phyloP scores from a whole-genome alignment of 106 monocot genomes.

The Phalaenopsis equestris region DNA sequence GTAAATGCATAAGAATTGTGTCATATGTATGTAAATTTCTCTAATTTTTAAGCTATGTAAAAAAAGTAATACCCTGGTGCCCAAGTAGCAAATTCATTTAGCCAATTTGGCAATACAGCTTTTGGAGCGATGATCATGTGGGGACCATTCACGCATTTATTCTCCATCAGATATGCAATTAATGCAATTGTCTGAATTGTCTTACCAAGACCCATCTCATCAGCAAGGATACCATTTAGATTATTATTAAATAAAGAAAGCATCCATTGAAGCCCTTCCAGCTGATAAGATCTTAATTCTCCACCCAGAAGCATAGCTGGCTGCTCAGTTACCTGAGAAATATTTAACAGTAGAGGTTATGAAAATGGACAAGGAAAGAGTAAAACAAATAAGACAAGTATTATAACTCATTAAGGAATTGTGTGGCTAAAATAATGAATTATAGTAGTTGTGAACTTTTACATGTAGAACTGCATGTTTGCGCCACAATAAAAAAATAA shows the following conservation, averaged over 20 bases:
- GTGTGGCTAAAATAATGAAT: background rate
- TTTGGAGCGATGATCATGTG: conserved; percentile 96
- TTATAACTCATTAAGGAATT: background rate
- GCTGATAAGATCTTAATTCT: conserved; percentile 81
- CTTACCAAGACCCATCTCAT: conserved; percentile 99
- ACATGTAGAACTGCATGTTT: too few relatives aligned
- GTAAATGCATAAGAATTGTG: too few relatives aligned
- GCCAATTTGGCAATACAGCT: conserved; percentile 97
- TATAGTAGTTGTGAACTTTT: background rate
- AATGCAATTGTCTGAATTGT: conserved; percentile 96
- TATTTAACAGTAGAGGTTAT: conserved; percentile 3
- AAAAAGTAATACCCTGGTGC: conserved; percentile 65
- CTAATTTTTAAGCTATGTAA: background rate
- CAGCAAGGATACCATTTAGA: conserved; percentile 96
- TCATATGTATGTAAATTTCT: too few relatives aligned
- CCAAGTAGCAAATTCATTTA: conserved; percentile 82
- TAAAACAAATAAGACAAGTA: background rate
- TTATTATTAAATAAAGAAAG: conserved; percentile 99
- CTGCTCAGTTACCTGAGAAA: conserved; percentile 81
- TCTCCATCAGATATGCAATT: conserved; percentile 80
- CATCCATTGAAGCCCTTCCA: conserved; percentile 99
- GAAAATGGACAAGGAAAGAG: background rate
- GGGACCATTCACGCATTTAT: conserved; percentile 82
- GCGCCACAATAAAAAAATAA: background rate
- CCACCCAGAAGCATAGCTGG: conserved; percentile 89